phyloP scores from a whole-genome alignment of 1,284 basidiomycete genomes.

The Leccinum subrobustum region DNA sequence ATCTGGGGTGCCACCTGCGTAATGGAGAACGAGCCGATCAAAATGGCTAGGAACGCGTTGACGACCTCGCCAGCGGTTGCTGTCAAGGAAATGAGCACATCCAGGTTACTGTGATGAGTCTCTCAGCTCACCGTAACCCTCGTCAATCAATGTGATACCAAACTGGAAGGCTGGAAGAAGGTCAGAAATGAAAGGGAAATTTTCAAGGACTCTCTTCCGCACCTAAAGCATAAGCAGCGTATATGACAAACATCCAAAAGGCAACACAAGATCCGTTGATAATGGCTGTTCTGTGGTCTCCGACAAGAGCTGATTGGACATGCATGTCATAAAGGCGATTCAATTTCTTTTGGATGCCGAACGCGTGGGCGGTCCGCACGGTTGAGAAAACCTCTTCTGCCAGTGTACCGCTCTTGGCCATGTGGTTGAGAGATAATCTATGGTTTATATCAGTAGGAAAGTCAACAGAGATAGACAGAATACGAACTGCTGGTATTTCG shows the following conservation, averaged over 20 bases:
- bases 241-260: constrained; percentile 81
- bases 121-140: constrained; percentile 46
- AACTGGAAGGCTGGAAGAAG: constrained; percentile 61
- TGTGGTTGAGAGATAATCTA: constrained; percentile 65
- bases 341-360: constrained; percentile 78
- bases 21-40: constrained; percentile 89
- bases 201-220: background rate
- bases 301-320: constrained; percentile 52
- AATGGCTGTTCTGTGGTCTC: constrained; percentile 67
- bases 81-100: constrained; percentile 26
- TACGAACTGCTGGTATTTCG: constrained; percentile 69
- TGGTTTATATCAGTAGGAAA: constrained; percentile 1
- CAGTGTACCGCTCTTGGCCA: constrained; percentile 82
- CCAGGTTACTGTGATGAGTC: background rate
- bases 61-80: constrained; percentile 72
- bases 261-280: constrained; percentile 70
- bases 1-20: constrained; percentile 79
- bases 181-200: background rate
- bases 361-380: constrained; percentile 88
- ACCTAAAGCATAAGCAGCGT: constrained; percentile 68
- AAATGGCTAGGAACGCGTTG: constrained; percentile 81
- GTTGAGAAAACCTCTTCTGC: constrained; percentile 95
- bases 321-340: constrained; percentile 67
- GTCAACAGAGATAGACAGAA: background rate
- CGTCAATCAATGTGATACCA: constrained; percentile 80